Conservation (phyloP, 192 early-diverging fungal species). For the Phlyctochytrium arcticum region DNA sequence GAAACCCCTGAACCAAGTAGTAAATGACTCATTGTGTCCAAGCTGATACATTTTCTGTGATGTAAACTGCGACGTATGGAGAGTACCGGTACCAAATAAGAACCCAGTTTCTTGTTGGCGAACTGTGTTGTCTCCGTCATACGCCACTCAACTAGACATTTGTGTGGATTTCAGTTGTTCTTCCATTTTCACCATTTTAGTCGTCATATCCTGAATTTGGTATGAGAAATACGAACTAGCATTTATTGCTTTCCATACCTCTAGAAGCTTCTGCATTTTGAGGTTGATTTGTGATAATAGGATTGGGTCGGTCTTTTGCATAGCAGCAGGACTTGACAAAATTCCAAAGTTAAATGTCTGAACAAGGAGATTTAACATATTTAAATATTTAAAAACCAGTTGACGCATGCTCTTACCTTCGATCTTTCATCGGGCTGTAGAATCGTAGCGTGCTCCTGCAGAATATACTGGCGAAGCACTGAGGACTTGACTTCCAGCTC, state of each 20-base stretch:
- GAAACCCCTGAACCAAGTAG: no score
- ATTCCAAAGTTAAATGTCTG: constrained; percentile 44
- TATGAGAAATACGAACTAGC: not conserved
- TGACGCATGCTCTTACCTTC: not conserved
- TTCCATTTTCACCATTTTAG: constrained; percentile 45
- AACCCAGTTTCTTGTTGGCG: no score
- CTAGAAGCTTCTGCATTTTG: constrained; percentile 58
- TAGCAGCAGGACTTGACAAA: constrained; percentile 37
- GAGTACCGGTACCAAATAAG: no score
- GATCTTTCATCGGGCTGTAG: constrained; percentile 48
- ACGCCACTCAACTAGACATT: no score
- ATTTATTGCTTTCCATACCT: constrained; percentile 37
- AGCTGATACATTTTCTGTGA: no score
- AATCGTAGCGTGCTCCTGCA: constrained; percentile 39
- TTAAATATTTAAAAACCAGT: no score
- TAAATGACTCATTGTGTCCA: no score
- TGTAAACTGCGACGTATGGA: no score
- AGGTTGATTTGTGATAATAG: constrained; percentile 49
- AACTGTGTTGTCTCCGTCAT: no score
- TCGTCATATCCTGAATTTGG: constrained; percentile 37
- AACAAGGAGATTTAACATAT: no score
- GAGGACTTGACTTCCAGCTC: constrained; percentile 53
- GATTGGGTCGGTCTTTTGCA: constrained; percentile 52
- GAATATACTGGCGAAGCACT: constrained; percentile 47
- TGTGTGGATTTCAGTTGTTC: constrained; percentile 30